These are phyloP conservation scores for Auricularia auricula-judae DNA, from an alignment of 768 basidiomycete genomes.

Conservation along the genomic window DNA sequence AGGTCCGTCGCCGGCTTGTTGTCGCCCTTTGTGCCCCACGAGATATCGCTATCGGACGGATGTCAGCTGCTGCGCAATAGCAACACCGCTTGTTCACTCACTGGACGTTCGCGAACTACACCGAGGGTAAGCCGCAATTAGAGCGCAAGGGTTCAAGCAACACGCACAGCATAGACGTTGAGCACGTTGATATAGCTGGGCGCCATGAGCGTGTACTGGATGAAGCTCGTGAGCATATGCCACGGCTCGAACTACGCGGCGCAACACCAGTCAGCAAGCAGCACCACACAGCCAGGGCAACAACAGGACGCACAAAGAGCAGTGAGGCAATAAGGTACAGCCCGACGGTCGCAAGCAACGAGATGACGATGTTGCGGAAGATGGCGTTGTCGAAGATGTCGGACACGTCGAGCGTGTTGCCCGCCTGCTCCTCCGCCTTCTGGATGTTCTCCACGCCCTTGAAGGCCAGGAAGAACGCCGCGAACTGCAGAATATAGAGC, in stretches of 20 bases:
- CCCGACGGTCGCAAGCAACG: constrained; percentile 78
- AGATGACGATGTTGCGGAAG: constrained; percentile 80
- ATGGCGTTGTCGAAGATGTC: constrained; percentile 69
- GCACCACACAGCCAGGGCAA: background rate
- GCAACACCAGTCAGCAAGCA: background rate
- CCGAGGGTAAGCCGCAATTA: background rate
- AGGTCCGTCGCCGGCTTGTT: constrained; percentile 79
- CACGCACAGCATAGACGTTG: constrained; percentile 73
- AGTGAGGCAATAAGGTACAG: constrained; percentile 76
- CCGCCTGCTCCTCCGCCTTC: constrained; percentile 30
- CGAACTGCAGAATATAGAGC: constrained; percentile 31
- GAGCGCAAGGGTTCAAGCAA: background rate
- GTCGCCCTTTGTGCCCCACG: constrained; percentile 94
- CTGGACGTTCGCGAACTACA: constrained; percentile 78
- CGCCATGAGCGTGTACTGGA: constrained; percentile 87
- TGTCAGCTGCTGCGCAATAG: background rate
- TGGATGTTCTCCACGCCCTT: constrained; percentile 62
- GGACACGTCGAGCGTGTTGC: constrained; percentile 30
- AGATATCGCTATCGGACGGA: constrained; percentile 49
- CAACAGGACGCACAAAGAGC: constrained; percentile 58
- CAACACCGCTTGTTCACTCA: constrained; percentile 10
- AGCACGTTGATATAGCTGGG: constrained; percentile 91
- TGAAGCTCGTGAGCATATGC: constrained; percentile 95
- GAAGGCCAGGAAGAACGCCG: constrained; percentile 74
- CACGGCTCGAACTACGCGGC: constrained; percentile 78